These are phyloP conservation scores for Oryza nivara DNA, from an alignment of 176 grass and related monocot genomes.

Conservation along the genomic window DNA sequence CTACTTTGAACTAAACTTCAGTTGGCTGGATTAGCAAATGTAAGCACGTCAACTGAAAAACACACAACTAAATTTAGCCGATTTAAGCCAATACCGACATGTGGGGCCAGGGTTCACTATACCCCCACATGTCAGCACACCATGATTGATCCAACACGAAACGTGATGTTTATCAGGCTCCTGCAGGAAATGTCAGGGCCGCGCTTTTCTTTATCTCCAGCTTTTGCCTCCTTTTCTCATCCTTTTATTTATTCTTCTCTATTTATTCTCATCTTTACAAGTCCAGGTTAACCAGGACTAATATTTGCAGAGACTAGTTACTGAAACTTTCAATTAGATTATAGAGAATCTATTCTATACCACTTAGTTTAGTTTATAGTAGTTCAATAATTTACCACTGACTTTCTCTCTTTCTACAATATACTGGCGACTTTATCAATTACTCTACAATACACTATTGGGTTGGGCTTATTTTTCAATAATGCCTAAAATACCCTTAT, in stretches of 20 bases:
- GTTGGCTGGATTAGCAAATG: too few relatives aligned
- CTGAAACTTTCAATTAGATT: background rate
- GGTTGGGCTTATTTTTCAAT: too few relatives aligned
- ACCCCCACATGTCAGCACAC: conserved; percentile 33
- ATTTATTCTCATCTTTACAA: conserved; percentile 1
- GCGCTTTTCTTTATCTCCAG: conserved; percentile 34
- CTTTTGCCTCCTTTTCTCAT: conserved; percentile 13
- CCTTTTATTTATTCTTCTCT: background rate
- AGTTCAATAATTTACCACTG: too few relatives aligned
- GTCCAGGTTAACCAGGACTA: background rate
- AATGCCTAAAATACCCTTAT: too few relatives aligned
- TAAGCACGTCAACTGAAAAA: too few relatives aligned
- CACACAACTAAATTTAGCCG: too few relatives aligned
- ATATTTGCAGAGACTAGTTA: background rate
- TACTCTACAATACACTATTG: too few relatives aligned
- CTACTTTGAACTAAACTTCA: too few relatives aligned
- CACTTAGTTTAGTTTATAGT: too few relatives aligned
- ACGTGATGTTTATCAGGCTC: conserved; percentile 37
- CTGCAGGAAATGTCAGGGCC: conserved; percentile 44
- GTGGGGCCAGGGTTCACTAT: background rate
- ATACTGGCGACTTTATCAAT: too few relatives aligned
- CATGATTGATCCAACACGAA: conserved; percentile 51
- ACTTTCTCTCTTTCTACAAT: too few relatives aligned
- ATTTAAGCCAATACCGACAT: background rate
- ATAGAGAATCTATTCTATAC: too few relatives aligned